Conservation (phyloP, 148 eudicot genomes). For the Arbutus unedo region DNA sequence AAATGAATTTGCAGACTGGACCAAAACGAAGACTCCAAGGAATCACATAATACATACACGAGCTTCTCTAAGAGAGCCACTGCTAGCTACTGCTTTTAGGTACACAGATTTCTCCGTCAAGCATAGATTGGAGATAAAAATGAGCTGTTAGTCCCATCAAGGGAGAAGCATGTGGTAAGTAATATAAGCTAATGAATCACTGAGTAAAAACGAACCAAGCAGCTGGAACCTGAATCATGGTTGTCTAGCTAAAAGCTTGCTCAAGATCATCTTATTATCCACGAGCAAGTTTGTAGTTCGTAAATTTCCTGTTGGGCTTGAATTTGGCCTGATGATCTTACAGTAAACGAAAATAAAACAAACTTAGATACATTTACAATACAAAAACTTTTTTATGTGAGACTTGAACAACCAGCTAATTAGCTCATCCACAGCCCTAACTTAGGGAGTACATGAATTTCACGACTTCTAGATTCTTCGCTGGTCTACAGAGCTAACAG, state of each 20-base stretch:
- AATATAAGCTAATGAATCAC: neutral
- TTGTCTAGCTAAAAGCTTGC: no score
- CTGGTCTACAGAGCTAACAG: neutral
- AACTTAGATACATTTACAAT: no score
- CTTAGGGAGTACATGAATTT: neutral
- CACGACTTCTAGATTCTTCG: neutral
- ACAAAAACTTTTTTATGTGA: no score
- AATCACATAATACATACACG: neutral
- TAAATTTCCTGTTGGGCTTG: no score
- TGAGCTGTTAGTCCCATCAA: slow-evolving; percentile 25
- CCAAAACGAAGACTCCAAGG: slow-evolving; percentile 21
- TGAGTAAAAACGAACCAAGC: no score
- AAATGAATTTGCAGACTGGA: slow-evolving; percentile 16
- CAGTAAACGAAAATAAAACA: no score
- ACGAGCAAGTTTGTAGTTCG: no score
- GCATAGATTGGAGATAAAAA: slow-evolving; percentile 30
- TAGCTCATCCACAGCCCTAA: no score
- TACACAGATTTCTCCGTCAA: slow-evolving; percentile 2
- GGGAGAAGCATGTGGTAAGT: slow-evolving; percentile 10
- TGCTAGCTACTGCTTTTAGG: slow-evolving; percentile 3
- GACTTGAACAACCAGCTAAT: no score
- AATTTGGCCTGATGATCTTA: no score
- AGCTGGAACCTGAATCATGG: no score
- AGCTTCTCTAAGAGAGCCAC: neutral
- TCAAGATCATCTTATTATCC: no score